phyloP scores from a whole-genome alignment of 257 asterid species.

The Petunia axillaris region DNA sequence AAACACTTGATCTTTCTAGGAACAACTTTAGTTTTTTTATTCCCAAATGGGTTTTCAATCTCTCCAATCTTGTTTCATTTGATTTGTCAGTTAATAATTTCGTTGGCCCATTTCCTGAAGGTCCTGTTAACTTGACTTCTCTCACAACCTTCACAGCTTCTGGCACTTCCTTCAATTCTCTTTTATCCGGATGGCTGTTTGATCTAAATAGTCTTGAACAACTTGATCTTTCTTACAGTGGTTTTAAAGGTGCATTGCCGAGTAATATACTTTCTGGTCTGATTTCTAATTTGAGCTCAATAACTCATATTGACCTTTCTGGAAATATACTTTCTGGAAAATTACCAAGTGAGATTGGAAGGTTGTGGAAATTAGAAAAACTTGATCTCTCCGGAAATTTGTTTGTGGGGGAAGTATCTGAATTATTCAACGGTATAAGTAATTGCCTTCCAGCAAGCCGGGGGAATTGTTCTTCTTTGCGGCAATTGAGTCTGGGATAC shows the following conservation, averaged over 20 bases:
- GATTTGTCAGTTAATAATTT: background rate
- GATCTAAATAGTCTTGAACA: background rate
- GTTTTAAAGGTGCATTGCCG: slow-evolving; percentile 29
- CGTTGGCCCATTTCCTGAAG: background rate
- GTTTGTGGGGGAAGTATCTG: slow-evolving; percentile 31
- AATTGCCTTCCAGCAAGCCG: slow-evolving; percentile 10
- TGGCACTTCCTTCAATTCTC: background rate
- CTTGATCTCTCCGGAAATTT: slow-evolving; percentile 15
- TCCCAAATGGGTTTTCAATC: background rate
- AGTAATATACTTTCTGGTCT: slow-evolving; percentile 24
- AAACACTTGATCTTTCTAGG: background rate
- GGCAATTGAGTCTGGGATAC: background rate
- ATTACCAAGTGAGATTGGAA: slow-evolving; percentile 31
- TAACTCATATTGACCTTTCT: slow-evolving; percentile 13
- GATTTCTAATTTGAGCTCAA: slow-evolving; percentile 35
- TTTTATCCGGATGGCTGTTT: background rate
- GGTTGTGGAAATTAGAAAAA: background rate
- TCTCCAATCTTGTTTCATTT: slow-evolving; percentile 1
- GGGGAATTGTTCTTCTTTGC: background rate
- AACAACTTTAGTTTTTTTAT: background rate
- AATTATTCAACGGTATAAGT: slow-evolving; percentile 31
- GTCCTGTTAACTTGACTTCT: background rate
- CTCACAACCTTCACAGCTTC: background rate
- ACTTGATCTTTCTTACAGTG: background rate
- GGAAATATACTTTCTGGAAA: slow-evolving; percentile 30